phyloP scores from a whole-genome alignment of 805 yeast genomes.

The Helenozyma baotianmanensis region DNA sequence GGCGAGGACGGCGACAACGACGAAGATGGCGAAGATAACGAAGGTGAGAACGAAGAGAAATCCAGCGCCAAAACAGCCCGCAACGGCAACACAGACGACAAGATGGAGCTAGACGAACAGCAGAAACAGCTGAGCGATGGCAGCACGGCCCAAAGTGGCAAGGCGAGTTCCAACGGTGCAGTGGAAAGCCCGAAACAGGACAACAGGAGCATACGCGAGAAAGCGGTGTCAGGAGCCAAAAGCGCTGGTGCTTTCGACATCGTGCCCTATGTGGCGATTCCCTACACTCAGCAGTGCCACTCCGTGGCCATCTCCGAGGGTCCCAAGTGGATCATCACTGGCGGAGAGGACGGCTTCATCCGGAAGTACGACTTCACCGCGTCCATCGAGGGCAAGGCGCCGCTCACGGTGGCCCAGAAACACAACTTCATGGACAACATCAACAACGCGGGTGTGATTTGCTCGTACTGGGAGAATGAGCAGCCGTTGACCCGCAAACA shows the following conservation, averaged over 20 bases:
- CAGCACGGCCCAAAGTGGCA: too few relatives aligned
- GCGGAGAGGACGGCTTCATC: conserved; percentile 94
- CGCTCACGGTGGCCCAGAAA: conserved; percentile 84
- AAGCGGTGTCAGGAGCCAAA: conserved; percentile 41
- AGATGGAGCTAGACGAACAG: conserved; percentile 1
- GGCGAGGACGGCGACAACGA: conserved; percentile 21
- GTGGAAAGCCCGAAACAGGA: neutral
- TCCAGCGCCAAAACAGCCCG: conserved; percentile 1
- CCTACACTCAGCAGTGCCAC: conserved; percentile 75
- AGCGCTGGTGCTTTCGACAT: conserved; percentile 60
- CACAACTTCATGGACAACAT: conserved; percentile 86
- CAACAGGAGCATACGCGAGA: conserved; percentile 12
- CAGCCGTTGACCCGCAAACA: conserved; percentile 60
- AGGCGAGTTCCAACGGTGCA: too few relatives aligned
- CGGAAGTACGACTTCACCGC: conserved; percentile 83
- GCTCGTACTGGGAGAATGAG: conserved; percentile 95
- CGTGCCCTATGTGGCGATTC: conserved; percentile 82
- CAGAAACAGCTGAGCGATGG: too few relatives aligned
- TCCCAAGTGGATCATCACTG: conserved; percentile 83
- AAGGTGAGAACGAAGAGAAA: conserved; percentile 1
- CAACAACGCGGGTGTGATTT: conserved; percentile 74
- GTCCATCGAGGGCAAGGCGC: conserved; percentile 81
- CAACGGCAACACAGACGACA: conserved; percentile 1
- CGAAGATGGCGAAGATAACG: conserved; percentile 10
- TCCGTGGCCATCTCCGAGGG: conserved; percentile 74